Evolutionary conservation across 805 yeast genomes (phyloP).

Genomic region (Hyphopichia homilentoma): DNA sequence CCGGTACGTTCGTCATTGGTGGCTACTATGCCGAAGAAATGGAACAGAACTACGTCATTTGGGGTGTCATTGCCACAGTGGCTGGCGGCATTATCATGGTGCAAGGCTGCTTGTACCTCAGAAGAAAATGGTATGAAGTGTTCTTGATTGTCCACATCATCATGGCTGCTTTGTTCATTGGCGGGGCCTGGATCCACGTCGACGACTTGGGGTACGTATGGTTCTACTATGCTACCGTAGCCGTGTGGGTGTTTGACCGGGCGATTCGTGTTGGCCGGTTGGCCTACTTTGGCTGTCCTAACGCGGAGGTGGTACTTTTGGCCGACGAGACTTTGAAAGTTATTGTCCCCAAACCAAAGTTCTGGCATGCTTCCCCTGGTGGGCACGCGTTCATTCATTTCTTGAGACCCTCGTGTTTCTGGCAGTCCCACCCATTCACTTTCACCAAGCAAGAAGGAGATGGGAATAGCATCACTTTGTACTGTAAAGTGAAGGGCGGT

Average conservation of each 20-base stretch:
- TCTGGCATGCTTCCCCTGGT: constrained; percentile 37
- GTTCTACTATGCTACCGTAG: constrained; percentile 27
- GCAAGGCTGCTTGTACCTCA: constrained; percentile 29
- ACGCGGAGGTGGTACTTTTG: constrained; percentile 24
- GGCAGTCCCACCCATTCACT: constrained; percentile 44
- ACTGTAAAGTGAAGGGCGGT: constrained; percentile 35
- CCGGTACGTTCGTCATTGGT: constrained; percentile 13
- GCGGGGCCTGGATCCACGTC: constrained; percentile 44
- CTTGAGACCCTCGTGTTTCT: constrained; percentile 28
- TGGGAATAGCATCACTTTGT: constrained; percentile 21
- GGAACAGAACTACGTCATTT: constrained; percentile 18
- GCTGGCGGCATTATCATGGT: constrained; percentile 26
- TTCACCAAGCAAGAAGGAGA: constrained; percentile 23
- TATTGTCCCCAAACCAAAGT: constrained; percentile 29
- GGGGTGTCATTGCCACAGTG: constrained; percentile 38
- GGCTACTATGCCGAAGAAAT: constrained; percentile 9
- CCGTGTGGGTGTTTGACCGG: constrained; percentile 37
- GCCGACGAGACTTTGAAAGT: constrained; percentile 37
- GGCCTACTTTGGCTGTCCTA: constrained; percentile 31
- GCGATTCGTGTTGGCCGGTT: constrained; percentile 25
- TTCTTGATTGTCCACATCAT: constrained; percentile 31
- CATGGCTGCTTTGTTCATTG: constrained; percentile 39
- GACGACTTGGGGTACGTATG: constrained; percentile 28
- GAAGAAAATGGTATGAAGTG: constrained; percentile 36
- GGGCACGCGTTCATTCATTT: constrained; percentile 40